phyloP scores from a whole-genome alignment of 768 basidiomycete genomes.

The Phaeolepiota aurea region DNA sequence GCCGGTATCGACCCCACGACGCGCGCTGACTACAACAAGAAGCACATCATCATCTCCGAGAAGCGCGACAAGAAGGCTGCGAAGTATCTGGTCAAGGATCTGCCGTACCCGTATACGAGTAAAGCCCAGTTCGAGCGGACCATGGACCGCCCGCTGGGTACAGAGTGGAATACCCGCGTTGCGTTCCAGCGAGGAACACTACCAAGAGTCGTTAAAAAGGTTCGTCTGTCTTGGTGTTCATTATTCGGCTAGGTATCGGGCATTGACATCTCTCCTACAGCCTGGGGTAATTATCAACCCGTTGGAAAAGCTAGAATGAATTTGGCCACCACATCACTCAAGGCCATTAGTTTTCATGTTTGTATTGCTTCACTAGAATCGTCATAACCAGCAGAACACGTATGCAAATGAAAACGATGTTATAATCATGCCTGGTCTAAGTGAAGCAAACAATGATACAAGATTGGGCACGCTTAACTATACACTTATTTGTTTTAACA shows the following conservation, averaged over 20 bases:
- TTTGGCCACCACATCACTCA: too few relatives aligned
- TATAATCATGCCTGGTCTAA: too few relatives aligned
- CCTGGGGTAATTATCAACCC: slow-evolving; percentile 69
- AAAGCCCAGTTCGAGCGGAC: slow-evolving; percentile 86
- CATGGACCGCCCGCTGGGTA: slow-evolving; percentile 75
- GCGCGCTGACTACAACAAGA: slow-evolving; percentile 78
- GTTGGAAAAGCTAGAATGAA: slow-evolving; percentile 38
- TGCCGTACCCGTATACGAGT: slow-evolving; percentile 93
- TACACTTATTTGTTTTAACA: too few relatives aligned
- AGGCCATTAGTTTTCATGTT: too few relatives aligned
- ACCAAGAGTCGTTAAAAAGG: slow-evolving; percentile 86
- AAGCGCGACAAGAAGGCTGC: slow-evolving; percentile 90
- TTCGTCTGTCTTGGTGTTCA: neutral
- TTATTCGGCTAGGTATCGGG: too few relatives aligned
- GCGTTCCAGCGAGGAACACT: slow-evolving; percentile 79
- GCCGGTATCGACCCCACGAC: slow-evolving; percentile 72
- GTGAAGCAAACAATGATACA: too few relatives aligned
- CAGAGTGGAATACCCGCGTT: slow-evolving; percentile 89
- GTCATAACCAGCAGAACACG: too few relatives aligned
- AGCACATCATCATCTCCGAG: slow-evolving; percentile 93
- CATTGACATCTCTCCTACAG: slow-evolving; percentile 21
- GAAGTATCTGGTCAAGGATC: slow-evolving; percentile 83
- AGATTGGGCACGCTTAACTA: too few relatives aligned
- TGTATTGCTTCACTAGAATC: too few relatives aligned
- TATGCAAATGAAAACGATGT: too few relatives aligned